Percentiles rank a stretch among this genome's conserved stretches.
phyloP scores from a whole-genome alignment of 495 filamentous ascomycete species.

The Penicillium coprophilum region DNA sequence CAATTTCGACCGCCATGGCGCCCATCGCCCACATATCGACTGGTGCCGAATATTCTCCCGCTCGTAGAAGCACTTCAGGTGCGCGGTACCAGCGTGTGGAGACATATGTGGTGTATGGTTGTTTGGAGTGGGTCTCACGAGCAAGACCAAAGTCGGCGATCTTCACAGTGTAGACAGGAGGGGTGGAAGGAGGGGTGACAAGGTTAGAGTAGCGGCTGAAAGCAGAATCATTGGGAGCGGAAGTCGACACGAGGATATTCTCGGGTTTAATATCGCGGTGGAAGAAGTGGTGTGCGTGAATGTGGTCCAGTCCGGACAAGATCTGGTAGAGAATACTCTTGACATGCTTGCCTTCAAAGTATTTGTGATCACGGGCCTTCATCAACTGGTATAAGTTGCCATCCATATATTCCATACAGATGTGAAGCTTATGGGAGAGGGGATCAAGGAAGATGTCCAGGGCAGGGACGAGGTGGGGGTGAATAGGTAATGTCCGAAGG shows the following conservation, averaged over 20 bases:
- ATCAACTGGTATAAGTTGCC: slow-evolving; percentile 98
- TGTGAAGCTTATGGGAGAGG: slow-evolving; percentile 91
- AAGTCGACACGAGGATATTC: slow-evolving; percentile 96
- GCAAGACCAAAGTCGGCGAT: slow-evolving; percentile 99
- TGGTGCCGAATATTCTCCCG: slow-evolving; percentile 95
- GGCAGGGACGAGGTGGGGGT: slow-evolving; percentile 91
- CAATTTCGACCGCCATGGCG: slow-evolving; percentile 99
- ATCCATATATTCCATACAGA: slow-evolving; percentile 99
- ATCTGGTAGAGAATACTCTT: slow-evolving; percentile 99
- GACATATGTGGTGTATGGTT: slow-evolving; percentile 97
- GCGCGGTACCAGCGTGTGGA: slow-evolving; percentile 98
- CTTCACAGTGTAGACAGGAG: slow-evolving; percentile 92
- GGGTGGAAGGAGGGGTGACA: slow-evolving; percentile 92
- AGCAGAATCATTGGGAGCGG: slow-evolving; percentile 75
- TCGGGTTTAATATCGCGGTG: slow-evolving; percentile 99
- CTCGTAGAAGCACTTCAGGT: slow-evolving; percentile 90
- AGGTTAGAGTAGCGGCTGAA: slow-evolving; percentile 91
- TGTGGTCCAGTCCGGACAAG: slow-evolving; percentile 91
- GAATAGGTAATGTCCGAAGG: slow-evolving; percentile 79
- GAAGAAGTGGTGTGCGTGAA: slow-evolving; percentile 96
- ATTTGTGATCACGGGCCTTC: slow-evolving; percentile 96
- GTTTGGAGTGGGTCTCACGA: slow-evolving; percentile 90
- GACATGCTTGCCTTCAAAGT: slow-evolving; percentile 82
- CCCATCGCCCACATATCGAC: slow-evolving; percentile 98
- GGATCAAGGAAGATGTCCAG: slow-evolving; percentile 99